Evolutionary conservation across 345 rosid genomes (phyloP), one percentile per base, ranked within the genome.

Genomic region (Durio zibethinus): DNA sequence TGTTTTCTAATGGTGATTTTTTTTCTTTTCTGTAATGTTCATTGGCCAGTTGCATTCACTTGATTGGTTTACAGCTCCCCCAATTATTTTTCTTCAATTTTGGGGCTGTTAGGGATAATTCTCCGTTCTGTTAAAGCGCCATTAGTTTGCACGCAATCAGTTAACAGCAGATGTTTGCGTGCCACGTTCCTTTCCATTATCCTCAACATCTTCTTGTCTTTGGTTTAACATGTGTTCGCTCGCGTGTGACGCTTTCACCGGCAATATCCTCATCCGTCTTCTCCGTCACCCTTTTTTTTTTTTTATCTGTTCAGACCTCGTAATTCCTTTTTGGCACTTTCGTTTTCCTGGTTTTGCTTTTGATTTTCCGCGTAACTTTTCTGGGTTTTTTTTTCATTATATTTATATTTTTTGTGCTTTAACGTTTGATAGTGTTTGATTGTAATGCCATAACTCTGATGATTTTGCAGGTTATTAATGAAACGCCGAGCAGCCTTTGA

Each of bases 1-100:
- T 18, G 21, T 38, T 31, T 50, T 33, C 31, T 84, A 79, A 81
- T 79, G 90, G 89, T 85, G 90, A 82, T 68, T 61, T 66, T 57
- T 72, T 10, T 11, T 54, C 20, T 14, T 7, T n/a, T 38, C 36
- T 43, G 54, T 54, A 40, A 59, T 59, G 43, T 8, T 43, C 76
- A 25, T 21, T n/a, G 59, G 57, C 73, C 72, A 59, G 63, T 65
- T 66, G 73, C 48, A 8, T 45, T 74, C 56, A 59, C 67, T 7
- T 18, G 57, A 15, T 56, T 61, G 36, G 36, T 57, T 43, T 47
- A 60, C 36, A 38, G 47, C 68, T 18, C 43, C 31, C n/a, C 3
- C 70, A 8, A 14, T 6, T 29, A 7, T 53, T 14, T 16, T 50
- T n/a, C 11, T 53, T 53, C 10, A 53, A 54, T 8, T 23, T 56